Conservation (phyloP, 345 rosid genomes). For the Syzygium grande region DNA sequence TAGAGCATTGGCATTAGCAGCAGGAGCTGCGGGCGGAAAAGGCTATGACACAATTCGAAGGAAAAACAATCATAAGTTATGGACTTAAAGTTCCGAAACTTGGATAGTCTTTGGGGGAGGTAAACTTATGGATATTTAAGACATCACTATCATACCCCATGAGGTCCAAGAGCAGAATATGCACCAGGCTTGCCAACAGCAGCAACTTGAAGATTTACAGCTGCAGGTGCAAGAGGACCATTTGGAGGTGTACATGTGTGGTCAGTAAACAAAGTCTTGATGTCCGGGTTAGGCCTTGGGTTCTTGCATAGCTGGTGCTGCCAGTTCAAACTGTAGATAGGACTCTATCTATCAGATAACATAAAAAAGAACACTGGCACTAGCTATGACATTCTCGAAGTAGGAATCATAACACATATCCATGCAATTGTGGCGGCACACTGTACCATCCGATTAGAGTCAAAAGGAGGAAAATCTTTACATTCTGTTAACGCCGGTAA, state of each 20-base stretch:
- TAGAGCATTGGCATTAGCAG: conserved; percentile 33
- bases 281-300: conserved; percentile 81
- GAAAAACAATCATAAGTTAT: not conserved
- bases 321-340: conserved; percentile 69
- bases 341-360: not conserved
- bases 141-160: conserved; percentile 31
- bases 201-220: conserved; percentile 50
- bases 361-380: not conserved
- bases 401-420: not conserved
- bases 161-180: conserved; percentile 46
- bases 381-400: not conserved
- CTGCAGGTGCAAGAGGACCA: conserved; percentile 59
- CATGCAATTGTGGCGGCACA: not conserved
- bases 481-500: not conserved
- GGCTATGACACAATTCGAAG: conserved; percentile 24
- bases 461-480: not conserved
- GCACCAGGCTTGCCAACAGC: conserved; percentile 49
- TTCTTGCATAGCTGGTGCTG: conserved; percentile 89
- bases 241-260: conserved; percentile 62
- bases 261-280: conserved; percentile 70
- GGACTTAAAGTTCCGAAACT: not conserved
- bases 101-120: not conserved
- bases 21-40: conserved; percentile 49
- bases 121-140: not conserved
- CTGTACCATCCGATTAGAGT: not conserved